Evolutionary conservation across 1,284 basidiomycete genomes (phyloP).

Genomic region (Leccinum proliferum): DNA sequence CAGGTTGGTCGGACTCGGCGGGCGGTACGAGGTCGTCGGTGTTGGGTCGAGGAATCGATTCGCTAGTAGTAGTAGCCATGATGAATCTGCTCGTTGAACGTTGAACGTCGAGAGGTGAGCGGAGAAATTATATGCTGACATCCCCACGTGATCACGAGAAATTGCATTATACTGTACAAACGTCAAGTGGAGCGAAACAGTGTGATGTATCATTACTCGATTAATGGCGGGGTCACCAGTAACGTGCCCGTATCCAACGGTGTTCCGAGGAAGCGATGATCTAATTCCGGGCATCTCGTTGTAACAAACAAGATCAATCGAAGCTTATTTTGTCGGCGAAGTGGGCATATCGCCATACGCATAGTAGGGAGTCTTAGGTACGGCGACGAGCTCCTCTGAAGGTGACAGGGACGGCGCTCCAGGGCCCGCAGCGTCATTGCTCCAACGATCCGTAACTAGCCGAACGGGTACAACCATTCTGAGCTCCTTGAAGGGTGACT

Average conservation of each 20-base stretch:
- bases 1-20: constrained; percentile 1
- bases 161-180: neutral
- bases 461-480: constrained; percentile 56
- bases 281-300: neutral
- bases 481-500: constrained; percentile 52
- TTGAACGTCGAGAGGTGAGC: neutral
- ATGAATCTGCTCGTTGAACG: neutral
- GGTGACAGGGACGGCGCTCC: constrained; percentile 26
- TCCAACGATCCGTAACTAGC: constrained; percentile 63
- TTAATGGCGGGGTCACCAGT: neutral
- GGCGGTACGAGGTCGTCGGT: neutral
- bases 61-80: constrained; percentile 3
- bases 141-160: constrained; percentile 20
- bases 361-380: constrained; percentile 10
- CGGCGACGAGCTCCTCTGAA: constrained; percentile 24
- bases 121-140: constrained; percentile 2
- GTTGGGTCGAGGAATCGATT: neutral
- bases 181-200: neutral
- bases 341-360: neutral
- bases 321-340: neutral
- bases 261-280: neutral
- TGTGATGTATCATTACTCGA: neutral
- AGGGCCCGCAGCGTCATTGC: constrained; percentile 36
- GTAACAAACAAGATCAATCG: neutral
- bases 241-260: neutral